phyloP scores from a whole-genome alignment of 2,329 filamentous ascomycete genomes.

The Trichophyton verrucosum region DNA sequence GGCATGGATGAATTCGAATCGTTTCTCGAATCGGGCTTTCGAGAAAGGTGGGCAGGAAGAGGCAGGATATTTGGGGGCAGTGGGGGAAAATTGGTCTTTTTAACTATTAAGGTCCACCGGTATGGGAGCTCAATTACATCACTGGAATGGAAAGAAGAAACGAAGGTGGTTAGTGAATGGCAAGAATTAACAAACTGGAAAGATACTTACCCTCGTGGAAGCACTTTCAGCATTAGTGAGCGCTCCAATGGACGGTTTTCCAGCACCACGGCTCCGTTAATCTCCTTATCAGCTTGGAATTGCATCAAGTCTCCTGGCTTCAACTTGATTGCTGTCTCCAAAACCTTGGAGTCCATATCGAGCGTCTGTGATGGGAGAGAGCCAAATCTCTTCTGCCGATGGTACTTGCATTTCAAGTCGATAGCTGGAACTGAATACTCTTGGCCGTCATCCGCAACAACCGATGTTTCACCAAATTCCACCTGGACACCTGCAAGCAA shows the following conservation, averaged over 20 bases:
- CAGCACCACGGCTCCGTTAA: slow-evolving; percentile 78
- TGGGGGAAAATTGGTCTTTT: slow-evolving; percentile 38
- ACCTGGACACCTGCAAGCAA: slow-evolving; percentile 84
- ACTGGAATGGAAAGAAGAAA: slow-evolving; percentile 14
- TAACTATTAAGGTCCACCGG: slow-evolving; percentile 38
- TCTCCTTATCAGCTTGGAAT: slow-evolving; percentile 71
- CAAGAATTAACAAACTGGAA: slow-evolving; percentile 21
- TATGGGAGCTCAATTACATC: slow-evolving; percentile 51
- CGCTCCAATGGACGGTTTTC: slow-evolving; percentile 70
- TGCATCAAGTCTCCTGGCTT: slow-evolving; percentile 69
- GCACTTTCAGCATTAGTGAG: slow-evolving; percentile 63
- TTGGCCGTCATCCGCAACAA: slow-evolving; percentile 78
- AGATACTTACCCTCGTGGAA: slow-evolving; percentile 64
- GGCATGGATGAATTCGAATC: slow-evolving; percentile 50
- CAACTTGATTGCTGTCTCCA: slow-evolving; percentile 54
- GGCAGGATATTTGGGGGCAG: slow-evolving; percentile 36
- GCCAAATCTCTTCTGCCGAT: slow-evolving; percentile 75
- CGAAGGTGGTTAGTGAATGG: slow-evolving; percentile 1
- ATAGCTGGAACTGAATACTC: slow-evolving; percentile 88
- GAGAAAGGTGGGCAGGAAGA: slow-evolving; percentile 36
- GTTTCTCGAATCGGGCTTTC: slow-evolving; percentile 41
- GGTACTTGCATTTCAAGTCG: slow-evolving; percentile 89
- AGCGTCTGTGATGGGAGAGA: slow-evolving; percentile 56
- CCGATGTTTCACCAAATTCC: slow-evolving; percentile 71
- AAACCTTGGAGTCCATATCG: slow-evolving; percentile 57